These are phyloP conservation scores for Cyberlindnera meyerae DNA, from an alignment of 805 yeast genomes.

Conservation along the genomic window DNA sequence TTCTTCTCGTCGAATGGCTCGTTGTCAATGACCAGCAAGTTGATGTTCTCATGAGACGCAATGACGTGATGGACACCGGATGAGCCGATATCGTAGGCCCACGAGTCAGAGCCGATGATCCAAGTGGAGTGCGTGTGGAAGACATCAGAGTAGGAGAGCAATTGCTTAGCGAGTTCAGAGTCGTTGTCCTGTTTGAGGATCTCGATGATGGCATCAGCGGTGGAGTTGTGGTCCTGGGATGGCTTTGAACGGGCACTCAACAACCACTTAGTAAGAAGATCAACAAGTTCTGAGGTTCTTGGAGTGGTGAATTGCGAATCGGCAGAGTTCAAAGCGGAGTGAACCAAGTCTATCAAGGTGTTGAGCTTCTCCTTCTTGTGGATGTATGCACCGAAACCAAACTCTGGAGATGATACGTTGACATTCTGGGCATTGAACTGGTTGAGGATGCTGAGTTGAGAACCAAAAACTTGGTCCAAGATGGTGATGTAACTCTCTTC, in stretches of 20 bases:
- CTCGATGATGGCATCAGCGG: constrained; percentile 29
- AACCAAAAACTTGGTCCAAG: constrained; percentile 59
- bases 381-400: constrained; percentile 75
- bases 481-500: constrained; percentile 78
- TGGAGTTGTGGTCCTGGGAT: constrained; percentile 2
- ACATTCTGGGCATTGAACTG: constrained; percentile 42
- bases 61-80: constrained; percentile 87
- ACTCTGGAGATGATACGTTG: constrained; percentile 69
- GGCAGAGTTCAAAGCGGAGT: constrained; percentile 26
- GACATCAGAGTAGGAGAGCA: constrained; percentile 42
- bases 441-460: constrained; percentile 56
- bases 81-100: constrained; percentile 91
- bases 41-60: constrained; percentile 69
- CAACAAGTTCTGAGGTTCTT: constrained; percentile 45
- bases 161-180: constrained; percentile 37
- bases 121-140: constrained; percentile 56
- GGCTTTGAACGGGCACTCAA: constrained; percentile 39
- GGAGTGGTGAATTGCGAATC: constrained; percentile 34
- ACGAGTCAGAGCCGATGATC: constrained; percentile 91
- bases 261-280: constrained; percentile 66
- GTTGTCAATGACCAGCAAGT: constrained; percentile 82
- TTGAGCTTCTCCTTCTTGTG: constrained; percentile 47
- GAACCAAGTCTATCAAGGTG: constrained; percentile 25
- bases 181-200: constrained; percentile 37
- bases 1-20: constrained; percentile 54